A percentile compares a stretch with the other conserved stretches of the same genome.
phyloP scores from a whole-genome alignment of 495 filamentous ascomycete species.

The Xanthoparmelia taractica region DNA sequence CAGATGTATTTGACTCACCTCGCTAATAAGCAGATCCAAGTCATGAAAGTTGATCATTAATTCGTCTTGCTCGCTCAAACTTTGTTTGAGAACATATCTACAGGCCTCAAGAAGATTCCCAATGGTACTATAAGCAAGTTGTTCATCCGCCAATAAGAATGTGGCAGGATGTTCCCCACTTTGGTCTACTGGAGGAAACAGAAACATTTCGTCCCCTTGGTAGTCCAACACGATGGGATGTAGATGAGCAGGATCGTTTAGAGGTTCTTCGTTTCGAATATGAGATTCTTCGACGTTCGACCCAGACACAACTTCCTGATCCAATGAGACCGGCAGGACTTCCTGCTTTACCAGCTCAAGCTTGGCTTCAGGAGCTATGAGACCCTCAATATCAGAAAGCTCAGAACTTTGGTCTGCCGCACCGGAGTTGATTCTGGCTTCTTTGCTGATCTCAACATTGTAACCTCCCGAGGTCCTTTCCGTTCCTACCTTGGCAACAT shows the following conservation, averaged over 20 bases:
- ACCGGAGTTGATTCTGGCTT: neutral
- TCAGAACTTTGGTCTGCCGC: neutral
- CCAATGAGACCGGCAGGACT: neutral
- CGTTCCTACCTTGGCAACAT: neutral
- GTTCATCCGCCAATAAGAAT: slow-evolving; percentile 66
- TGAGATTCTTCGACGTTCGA: neutral
- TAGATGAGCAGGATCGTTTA: slow-evolving; percentile 19
- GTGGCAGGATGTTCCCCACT: slow-evolving; percentile 52
- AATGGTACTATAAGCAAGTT: slow-evolving; percentile 50
- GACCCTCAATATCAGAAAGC: neutral
- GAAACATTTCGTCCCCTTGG: slow-evolving; percentile 56
- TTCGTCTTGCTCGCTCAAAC: slow-evolving; percentile 59
- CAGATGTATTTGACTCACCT: slow-evolving; percentile 46
- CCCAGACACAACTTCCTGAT: neutral
- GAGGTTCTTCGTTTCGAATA: neutral
- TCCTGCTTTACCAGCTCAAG: neutral
- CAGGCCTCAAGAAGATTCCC: slow-evolving; percentile 54
- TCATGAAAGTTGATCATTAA: slow-evolving; percentile 59
- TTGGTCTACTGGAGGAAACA: slow-evolving; percentile 59
- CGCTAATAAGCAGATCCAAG: slow-evolving; percentile 61
- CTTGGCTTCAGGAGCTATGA: neutral
- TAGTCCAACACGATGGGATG: slow-evolving; percentile 57
- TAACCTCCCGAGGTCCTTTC: neutral
- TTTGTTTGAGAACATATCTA: slow-evolving; percentile 58
- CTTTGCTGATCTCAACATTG: neutral